phyloP scores from a whole-genome alignment of 176 grass and related monocot genomes.

The Thalia dealbata region DNA sequence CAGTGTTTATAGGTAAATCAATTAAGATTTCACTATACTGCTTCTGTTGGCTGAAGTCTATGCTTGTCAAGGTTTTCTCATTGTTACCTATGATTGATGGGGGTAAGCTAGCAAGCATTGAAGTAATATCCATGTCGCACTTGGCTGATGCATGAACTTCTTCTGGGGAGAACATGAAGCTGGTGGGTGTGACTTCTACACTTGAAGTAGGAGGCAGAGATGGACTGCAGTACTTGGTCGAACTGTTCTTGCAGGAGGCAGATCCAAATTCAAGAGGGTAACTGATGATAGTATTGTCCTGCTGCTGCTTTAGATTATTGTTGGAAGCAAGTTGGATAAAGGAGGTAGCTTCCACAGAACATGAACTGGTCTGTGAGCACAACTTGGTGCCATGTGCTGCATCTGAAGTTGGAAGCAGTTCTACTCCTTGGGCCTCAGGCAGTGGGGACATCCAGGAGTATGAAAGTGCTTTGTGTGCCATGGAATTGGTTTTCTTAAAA shows the following conservation, averaged over 20 bases:
- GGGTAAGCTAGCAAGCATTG: conserved; percentile 2
- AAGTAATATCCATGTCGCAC: background rate
- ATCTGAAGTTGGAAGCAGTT: conserved; percentile 25
- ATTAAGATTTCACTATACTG: background rate
- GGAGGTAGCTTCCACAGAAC: conserved; percentile 27
- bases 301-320: background rate
- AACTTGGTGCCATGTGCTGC: conserved; percentile 25
- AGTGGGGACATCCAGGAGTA: conserved; percentile 54
- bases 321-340: conserved; percentile 1
- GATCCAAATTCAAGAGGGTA: conserved; percentile 17
- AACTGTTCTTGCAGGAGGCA: conserved; percentile 33
- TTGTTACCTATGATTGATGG: background rate
- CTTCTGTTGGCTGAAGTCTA: background rate
- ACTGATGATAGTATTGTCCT: conserved; percentile 4
- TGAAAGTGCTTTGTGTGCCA: conserved; percentile 57
- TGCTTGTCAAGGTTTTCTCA: conserved; percentile 11
- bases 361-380: conserved; percentile 37
- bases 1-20: conserved; percentile 7
- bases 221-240: conserved; percentile 10
- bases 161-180: conserved; percentile 34
- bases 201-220: conserved; percentile 24
- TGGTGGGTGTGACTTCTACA: conserved; percentile 25
- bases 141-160: conserved; percentile 30
- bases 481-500: conserved; percentile 85
- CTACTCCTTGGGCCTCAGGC: conserved; percentile 33